These are phyloP conservation scores for Tulasnella sp. DNA, from an alignment of 768 basidiomycete species.

Conservation along the genomic window DNA sequence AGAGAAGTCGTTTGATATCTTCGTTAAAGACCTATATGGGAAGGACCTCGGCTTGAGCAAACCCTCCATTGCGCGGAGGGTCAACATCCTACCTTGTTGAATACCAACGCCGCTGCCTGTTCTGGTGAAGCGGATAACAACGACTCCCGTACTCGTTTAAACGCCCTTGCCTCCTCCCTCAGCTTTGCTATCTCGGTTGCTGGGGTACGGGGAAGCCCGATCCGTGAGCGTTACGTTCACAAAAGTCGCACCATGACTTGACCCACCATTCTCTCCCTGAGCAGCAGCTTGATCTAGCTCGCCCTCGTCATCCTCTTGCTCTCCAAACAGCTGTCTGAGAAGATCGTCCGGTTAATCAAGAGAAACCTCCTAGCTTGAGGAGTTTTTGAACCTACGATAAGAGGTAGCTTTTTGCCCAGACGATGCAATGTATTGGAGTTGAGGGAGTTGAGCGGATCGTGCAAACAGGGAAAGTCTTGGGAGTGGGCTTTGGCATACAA, in stretches of 20 bases:
- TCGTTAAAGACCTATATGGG: constrained; percentile 68
- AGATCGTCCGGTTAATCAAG: too few species aligned
- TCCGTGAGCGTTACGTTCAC: not conserved
- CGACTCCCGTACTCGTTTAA: constrained; percentile 67
- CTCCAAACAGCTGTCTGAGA: constrained; percentile 83
- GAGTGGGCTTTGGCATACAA: constrained; percentile 85
- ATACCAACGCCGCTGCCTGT: constrained; percentile 51
- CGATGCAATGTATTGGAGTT: constrained; percentile 97
- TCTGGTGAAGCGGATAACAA: constrained; percentile 36
- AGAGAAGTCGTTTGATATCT: constrained; percentile 81
- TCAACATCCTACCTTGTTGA: constrained; percentile 61
- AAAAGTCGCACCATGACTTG: not conserved
- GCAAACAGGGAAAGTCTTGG: constrained; percentile 94
- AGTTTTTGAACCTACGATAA: constrained; percentile 54
- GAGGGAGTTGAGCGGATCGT: constrained; percentile 95
- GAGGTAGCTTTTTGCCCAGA: constrained; percentile 97
- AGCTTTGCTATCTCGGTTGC: constrained; percentile 86
- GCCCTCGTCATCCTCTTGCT: constrained; percentile 71
- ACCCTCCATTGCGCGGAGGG: not conserved
- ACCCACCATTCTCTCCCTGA: constrained; percentile 84
- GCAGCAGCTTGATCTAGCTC: constrained; percentile 91
- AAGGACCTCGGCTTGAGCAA: not conserved
- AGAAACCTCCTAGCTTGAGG: not conserved
- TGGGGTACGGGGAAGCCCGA: constrained; percentile 29
- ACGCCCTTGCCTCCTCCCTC: constrained; percentile 82